Conservation (phyloP, 2,329 filamentous ascomycete species). For the Eutypella sp. region DNA sequence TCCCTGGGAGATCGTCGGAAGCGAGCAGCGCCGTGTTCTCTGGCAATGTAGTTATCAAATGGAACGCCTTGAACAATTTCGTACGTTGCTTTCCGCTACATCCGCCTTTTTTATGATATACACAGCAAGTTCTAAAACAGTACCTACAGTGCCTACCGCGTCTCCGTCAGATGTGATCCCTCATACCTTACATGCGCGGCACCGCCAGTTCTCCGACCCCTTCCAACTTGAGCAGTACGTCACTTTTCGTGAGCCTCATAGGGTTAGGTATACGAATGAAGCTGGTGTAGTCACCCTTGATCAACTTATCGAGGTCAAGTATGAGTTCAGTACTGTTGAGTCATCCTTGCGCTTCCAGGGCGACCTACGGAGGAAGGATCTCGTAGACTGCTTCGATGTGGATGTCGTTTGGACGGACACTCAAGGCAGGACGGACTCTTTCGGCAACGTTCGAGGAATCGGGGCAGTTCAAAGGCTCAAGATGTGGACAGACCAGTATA, state of each 20-base stretch:
- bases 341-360: constrained; percentile 44
- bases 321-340: constrained; percentile 46
- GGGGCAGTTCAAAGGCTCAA: constrained; percentile 49
- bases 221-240: constrained; percentile 45
- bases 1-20: constrained; percentile 47
- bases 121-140: constrained; percentile 6
- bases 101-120: constrained; percentile 1
- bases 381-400: constrained; percentile 47
- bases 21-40: constrained; percentile 42
- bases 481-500: constrained; percentile 46
- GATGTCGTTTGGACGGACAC: constrained; percentile 49
- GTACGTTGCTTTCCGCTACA: constrained; percentile 28
- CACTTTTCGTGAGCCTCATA: constrained; percentile 42
- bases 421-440: constrained; percentile 43
- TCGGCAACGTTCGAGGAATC: constrained; percentile 45
- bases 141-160: constrained; percentile 38
- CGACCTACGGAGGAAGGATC: constrained; percentile 41
- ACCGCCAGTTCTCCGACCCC: constrained; percentile 46
- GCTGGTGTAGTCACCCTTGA: constrained; percentile 44
- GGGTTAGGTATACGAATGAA: constrained; percentile 42
- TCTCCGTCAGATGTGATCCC: constrained; percentile 40
- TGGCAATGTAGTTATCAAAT: constrained; percentile 50
- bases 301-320: constrained; percentile 42
- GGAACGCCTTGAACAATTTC: constrained; percentile 47
- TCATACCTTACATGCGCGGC: constrained; percentile 45